These are phyloP conservation scores for Epicoccum nigrum DNA, from an alignment of 2,329 filamentous ascomycete species.

Conservation along the genomic window DNA sequence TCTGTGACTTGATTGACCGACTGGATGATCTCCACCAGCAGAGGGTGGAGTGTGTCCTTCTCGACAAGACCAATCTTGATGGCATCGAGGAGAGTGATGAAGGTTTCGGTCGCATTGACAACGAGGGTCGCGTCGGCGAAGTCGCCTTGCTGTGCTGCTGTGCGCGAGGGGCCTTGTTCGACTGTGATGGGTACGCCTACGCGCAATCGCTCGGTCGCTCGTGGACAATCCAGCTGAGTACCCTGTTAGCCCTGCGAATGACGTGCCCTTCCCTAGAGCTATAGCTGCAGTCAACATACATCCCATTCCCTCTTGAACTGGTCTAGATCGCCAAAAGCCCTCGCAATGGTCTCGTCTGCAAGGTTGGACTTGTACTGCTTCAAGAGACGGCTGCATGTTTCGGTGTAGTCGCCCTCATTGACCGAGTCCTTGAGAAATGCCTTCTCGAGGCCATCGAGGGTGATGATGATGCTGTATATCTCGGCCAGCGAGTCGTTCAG, in stretches of 20 bases:
- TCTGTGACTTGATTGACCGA: conserved; percentile 97
- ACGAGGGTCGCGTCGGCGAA: conserved; percentile 70
- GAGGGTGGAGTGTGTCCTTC: conserved; percentile 94
- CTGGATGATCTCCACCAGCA: conserved; percentile 94
- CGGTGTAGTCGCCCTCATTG: conserved; percentile 88
- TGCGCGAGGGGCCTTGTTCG: conserved; percentile 61
- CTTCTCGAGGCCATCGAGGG: conserved; percentile 92
- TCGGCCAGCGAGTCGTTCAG: conserved; percentile 95
- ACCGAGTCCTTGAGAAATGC: conserved; percentile 96
- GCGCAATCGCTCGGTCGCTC: conserved; percentile 88
- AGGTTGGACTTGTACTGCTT: conserved; percentile 97
- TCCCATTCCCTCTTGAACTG: conserved; percentile 92
- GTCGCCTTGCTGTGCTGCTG: conserved; percentile 45
- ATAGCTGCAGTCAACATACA: conserved; percentile 59
- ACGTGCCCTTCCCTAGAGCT: not conserved
- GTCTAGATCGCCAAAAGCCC: conserved; percentile 84
- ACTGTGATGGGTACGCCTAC: conserved; percentile 90
- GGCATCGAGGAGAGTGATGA: conserved; percentile 97
- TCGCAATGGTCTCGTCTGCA: conserved; percentile 87
- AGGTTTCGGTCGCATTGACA: conserved; percentile 91
- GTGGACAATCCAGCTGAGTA: conserved; percentile 83
- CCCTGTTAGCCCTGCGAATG: conserved; percentile 21
- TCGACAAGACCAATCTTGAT: conserved; percentile 89
- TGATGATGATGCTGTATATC: conserved; percentile 96
- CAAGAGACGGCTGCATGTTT: conserved; percentile 89